These are phyloP conservation scores for Chrysanthemum lavandulifolium DNA, from an alignment of 129 eudicot species.

Conservation along the genomic window DNA sequence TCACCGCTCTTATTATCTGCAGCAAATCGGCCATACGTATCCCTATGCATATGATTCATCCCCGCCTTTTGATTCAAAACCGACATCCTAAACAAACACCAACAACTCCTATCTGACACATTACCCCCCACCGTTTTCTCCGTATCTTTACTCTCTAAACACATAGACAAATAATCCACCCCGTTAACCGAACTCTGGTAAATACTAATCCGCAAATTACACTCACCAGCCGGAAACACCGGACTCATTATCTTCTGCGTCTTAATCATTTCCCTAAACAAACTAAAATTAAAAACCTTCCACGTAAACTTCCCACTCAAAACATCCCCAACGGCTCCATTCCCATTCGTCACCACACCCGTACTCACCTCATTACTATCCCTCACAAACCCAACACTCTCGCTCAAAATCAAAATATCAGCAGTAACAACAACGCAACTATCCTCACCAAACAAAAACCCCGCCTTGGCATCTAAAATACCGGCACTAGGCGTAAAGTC, in stretches of 20 bases:
- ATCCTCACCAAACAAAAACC: constrained; percentile 50
- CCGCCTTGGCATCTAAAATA: constrained; percentile 59
- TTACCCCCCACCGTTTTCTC: constrained; percentile 48
- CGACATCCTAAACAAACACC: constrained; percentile 98
- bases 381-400: constrained; percentile 53
- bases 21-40: constrained; percentile 96
- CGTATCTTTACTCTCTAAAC: constrained; percentile 97
- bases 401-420: constrained; percentile 77
- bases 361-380: constrained; percentile 65
- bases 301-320: constrained; percentile 96
- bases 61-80: constrained; percentile 93
- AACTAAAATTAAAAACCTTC: constrained; percentile 88
- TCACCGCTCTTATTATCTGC: constrained; percentile 95
- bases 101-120: constrained; percentile 79
- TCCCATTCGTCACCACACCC: constrained; percentile 13
- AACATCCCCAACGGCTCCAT: constrained; percentile 56
- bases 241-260: constrained; percentile 99
- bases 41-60: constrained; percentile 81
- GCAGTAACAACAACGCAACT: constrained; percentile 71
- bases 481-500: constrained; percentile 71
- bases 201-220: constrained; percentile 92
- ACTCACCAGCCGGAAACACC: constrained; percentile 92
- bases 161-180: constrained; percentile 90
- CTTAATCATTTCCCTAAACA: constrained; percentile 91
- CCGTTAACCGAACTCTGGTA: constrained; percentile 94